Conservation (phyloP, 768 basidiomycete species). For the Phlebiopsis gigantea region DNA sequence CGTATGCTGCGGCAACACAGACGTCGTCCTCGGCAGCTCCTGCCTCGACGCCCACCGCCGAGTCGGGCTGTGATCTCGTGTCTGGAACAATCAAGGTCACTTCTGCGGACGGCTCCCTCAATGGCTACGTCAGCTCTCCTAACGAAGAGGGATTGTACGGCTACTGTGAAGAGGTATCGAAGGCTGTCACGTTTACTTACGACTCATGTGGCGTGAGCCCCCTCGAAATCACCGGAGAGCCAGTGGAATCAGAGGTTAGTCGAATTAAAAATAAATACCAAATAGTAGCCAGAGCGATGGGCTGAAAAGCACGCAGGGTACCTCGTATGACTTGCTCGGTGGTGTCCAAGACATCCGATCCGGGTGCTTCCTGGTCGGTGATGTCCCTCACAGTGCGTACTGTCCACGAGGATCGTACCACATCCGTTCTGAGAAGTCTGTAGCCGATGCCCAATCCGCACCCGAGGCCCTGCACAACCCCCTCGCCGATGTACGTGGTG, state of each 20-base stretch:
- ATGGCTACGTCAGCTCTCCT: not conserved
- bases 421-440: not conserved
- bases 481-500: not conserved
- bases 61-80: not conserved
- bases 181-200: not conserved
- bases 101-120: not conserved
- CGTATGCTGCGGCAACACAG: not conserved
- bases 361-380: not conserved
- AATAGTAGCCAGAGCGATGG: too few species aligned
- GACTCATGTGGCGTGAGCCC: not conserved
- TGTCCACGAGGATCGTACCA: not conserved
- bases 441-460: not conserved
- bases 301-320: not conserved
- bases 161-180: not conserved
- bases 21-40: not conserved
- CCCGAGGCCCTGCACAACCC: not conserved
- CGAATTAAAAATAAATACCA: too few species aligned
- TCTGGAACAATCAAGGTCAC: conserved; percentile 1
- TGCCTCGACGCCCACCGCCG: not conserved
- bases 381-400: not conserved
- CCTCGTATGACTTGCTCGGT: not conserved
- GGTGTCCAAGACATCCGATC: not conserved
- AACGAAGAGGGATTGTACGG: not conserved
- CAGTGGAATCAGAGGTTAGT: not conserved
- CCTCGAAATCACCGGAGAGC: not conserved